Conservation (phyloP, 1,139 yeast genomes). For the Debaryomyces udenii region DNA sequence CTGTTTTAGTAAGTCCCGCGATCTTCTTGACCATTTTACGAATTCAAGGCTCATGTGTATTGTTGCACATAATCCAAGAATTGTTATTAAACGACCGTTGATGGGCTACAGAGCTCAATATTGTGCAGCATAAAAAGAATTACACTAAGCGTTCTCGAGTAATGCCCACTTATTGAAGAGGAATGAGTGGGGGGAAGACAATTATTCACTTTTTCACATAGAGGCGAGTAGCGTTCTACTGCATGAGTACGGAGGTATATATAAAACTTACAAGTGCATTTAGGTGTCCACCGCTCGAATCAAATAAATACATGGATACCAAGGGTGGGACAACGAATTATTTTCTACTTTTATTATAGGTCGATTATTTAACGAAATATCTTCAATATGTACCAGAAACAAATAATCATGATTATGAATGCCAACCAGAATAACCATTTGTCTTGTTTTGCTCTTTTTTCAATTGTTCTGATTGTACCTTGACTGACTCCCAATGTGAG, state of each 20-base stretch:
- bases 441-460: constrained; percentile 85
- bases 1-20: too few species aligned
- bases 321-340: too few species aligned
- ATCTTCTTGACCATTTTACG: constrained; percentile 4
- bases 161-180: too few species aligned
- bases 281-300: too few species aligned
- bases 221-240: too few species aligned
- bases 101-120: constrained; percentile 3
- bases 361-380: constrained; percentile 53
- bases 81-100: not conserved
- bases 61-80: too few species aligned
- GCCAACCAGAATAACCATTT: constrained; percentile 87
- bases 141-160: too few species aligned
- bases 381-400: constrained; percentile 70
- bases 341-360: not conserved
- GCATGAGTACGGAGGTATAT: too few species aligned
- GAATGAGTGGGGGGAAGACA: too few species aligned
- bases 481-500: constrained; percentile 85
- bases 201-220: too few species aligned
- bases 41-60: constrained; percentile 1
- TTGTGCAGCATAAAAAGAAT: not conserved
- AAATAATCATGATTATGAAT: constrained; percentile 59
- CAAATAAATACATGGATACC: too few species aligned
- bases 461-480: constrained; percentile 80
- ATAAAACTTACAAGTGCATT: too few species aligned